phyloP scores from a whole-genome alignment of 371 early-diverging fungal genomes.

The Coemansia sp. region DNA sequence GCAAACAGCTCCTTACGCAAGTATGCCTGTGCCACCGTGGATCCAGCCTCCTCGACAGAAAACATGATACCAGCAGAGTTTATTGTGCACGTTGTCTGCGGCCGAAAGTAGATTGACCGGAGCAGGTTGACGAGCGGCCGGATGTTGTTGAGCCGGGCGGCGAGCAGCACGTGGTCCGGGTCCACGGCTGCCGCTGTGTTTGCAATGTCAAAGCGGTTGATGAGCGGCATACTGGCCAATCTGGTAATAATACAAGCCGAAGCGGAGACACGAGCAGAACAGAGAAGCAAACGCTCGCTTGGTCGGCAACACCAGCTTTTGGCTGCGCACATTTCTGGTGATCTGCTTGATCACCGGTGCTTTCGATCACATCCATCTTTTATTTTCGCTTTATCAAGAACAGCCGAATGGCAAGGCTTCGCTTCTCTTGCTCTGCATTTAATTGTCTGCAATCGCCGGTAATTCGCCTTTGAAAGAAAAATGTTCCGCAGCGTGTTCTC shows the following conservation, averaged over 20 bases:
- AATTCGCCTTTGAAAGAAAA: neutral
- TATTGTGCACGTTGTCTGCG: slow-evolving; percentile 36
- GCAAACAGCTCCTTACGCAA: slow-evolving; percentile 46
- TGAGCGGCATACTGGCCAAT: neutral
- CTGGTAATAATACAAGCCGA: no score
- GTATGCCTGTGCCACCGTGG: slow-evolving; percentile 52
- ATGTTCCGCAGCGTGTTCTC: slow-evolving; percentile 29
- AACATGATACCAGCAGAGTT: slow-evolving; percentile 45
- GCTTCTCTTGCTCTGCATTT: neutral
- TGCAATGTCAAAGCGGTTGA: neutral
- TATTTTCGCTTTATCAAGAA: neutral
- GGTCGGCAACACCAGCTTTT: neutral
- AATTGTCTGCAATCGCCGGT: neutral
- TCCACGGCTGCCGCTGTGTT: slow-evolving; percentile 12
- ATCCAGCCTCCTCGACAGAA: slow-evolving; percentile 53
- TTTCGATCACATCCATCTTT: neutral
- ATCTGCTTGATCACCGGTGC: neutral
- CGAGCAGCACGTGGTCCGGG: slow-evolving; percentile 19
- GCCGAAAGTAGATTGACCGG: slow-evolving; percentile 36
- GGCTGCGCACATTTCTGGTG: neutral
- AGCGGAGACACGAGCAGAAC: neutral
- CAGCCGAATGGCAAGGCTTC: neutral
- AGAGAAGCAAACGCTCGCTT: neutral
- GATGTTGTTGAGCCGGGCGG: slow-evolving; percentile 46
- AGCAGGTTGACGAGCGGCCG: slow-evolving; percentile 53